phyloP scores from a whole-genome alignment of 768 basidiomycete genomes.

The Sutorius australiensis region DNA sequence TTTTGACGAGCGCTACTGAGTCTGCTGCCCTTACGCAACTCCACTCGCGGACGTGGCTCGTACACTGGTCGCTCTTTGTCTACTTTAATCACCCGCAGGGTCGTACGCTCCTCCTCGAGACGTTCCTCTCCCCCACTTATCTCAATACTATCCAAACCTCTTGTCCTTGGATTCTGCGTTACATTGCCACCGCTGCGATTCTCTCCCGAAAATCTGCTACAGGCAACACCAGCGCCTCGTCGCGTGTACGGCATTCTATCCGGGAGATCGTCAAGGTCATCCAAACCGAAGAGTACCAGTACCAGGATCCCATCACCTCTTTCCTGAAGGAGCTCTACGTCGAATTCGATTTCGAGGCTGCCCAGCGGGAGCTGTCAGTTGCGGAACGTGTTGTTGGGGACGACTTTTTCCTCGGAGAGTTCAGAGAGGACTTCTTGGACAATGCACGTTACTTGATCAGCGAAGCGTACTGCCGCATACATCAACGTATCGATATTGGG shows the following conservation, averaged over 20 bases:
- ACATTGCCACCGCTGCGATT: conserved; percentile 90
- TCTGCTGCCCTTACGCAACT: conserved; percentile 82
- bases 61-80: conserved; percentile 97
- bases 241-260: conserved; percentile 84
- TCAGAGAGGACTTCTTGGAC: conserved; percentile 92
- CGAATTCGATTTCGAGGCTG: conserved; percentile 95
- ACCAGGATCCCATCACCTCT: conserved; percentile 86
- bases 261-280: conserved; percentile 91
- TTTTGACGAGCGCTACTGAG: conserved; percentile 43
- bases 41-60: conserved; percentile 93
- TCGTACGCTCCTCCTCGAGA: conserved; percentile 88
- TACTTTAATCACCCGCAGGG: conserved; percentile 97
- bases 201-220: conserved; percentile 78
- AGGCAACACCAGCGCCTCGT: conserved; percentile 45
- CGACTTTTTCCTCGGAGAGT: conserved; percentile 92
- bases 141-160: conserved; percentile 98
- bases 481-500: conserved; percentile 88
- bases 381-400: conserved; percentile 82
- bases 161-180: conserved; percentile 91
- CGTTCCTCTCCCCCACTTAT: conserved; percentile 94
- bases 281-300: conserved; percentile 94
- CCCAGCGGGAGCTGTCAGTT: conserved; percentile 73
- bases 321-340: conserved; percentile 93
- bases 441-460: conserved; percentile 95
- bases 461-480: conserved; percentile 97